These are phyloP conservation scores for Spathaspora passalidarum DNA, from an alignment of 805 yeast species.

Conservation along the genomic window DNA sequence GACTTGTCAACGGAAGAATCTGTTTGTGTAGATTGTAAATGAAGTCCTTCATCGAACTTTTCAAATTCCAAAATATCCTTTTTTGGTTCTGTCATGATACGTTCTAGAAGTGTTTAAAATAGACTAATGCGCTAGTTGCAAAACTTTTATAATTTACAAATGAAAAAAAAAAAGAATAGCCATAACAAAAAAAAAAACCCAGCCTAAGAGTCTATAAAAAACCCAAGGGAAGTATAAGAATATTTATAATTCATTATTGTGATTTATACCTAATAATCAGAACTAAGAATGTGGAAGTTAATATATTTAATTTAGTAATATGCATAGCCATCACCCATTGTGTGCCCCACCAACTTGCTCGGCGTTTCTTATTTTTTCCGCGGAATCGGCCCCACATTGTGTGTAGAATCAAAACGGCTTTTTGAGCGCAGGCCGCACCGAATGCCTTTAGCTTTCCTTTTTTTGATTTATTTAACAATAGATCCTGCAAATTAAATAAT, in stretches of 20 bases:
- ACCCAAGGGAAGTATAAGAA: neutral
- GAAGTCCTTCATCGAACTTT: neutral
- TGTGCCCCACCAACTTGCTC: neutral
- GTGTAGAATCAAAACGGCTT: no score
- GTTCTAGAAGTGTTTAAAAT: no score
- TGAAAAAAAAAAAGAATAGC: neutral
- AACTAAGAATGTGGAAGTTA: no score
- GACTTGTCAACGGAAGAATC: neutral
- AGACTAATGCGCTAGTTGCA: no score
- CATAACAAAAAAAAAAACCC: neutral
- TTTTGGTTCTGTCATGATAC: no score
- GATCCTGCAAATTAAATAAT: no score
- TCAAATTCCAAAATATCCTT: no score
- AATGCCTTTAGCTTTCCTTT: neutral
- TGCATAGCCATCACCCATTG: neutral
- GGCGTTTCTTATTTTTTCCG: neutral
- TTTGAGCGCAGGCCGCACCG: neutral
- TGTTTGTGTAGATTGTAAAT: neutral
- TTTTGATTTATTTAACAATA: no score
- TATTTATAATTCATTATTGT: neutral
- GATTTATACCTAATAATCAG: neutral
- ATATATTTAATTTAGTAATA: no score
- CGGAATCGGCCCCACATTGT: no score
- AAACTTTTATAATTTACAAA: neutral
- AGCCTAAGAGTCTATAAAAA: no score